phyloP scores from a whole-genome alignment of 1,139 yeast genomes.

The Candida pseudoviswanathii region DNA sequence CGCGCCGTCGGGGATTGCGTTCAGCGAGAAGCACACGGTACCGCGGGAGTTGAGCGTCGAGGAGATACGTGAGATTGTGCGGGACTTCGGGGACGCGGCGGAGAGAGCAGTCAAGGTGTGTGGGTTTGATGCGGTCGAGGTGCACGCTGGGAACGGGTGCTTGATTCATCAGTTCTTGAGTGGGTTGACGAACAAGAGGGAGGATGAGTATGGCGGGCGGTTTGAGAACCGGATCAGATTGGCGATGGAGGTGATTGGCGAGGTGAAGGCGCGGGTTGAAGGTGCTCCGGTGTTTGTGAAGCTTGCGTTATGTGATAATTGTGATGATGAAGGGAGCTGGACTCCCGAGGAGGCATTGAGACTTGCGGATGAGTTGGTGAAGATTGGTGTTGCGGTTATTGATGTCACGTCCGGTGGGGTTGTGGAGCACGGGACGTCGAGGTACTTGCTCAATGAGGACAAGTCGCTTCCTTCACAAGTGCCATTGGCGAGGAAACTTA shows the following conservation, averaged over 20 bases:
- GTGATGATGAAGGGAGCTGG: constrained; percentile 42
- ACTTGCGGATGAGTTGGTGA: constrained; percentile 39
- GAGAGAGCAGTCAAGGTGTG: constrained; percentile 42
- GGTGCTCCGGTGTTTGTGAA: constrained; percentile 46
- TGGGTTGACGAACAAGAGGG: constrained; percentile 39
- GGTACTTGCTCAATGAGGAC: constrained; percentile 12
- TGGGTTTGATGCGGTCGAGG: constrained; percentile 51
- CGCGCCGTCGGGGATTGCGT: constrained; percentile 48
- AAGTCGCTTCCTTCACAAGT: constrained; percentile 24
- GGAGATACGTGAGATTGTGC: constrained; percentile 34
- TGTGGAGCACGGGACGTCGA: constrained; percentile 22
- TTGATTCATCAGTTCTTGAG: constrained; percentile 42
- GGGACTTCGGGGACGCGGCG: constrained; percentile 45
- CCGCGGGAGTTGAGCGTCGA: constrained; percentile 34
- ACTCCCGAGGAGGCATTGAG: constrained; percentile 44
- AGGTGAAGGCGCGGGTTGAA: constrained; percentile 32
- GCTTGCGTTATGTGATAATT: constrained; percentile 43
- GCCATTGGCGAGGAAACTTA: constrained; percentile 41
- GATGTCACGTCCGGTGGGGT: constrained; percentile 60
- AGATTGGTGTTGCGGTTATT: constrained; percentile 47
- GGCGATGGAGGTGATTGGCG: constrained; percentile 58
- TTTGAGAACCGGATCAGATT: constrained; percentile 66
- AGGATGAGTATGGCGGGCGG: constrained; percentile 55
- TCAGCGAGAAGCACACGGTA: constrained; percentile 24
- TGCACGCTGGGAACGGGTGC: constrained; percentile 56